These are phyloP conservation scores for Tolypocladium capitatum DNA, from an alignment of 2,329 filamentous ascomycete species.

Conservation along the genomic window DNA sequence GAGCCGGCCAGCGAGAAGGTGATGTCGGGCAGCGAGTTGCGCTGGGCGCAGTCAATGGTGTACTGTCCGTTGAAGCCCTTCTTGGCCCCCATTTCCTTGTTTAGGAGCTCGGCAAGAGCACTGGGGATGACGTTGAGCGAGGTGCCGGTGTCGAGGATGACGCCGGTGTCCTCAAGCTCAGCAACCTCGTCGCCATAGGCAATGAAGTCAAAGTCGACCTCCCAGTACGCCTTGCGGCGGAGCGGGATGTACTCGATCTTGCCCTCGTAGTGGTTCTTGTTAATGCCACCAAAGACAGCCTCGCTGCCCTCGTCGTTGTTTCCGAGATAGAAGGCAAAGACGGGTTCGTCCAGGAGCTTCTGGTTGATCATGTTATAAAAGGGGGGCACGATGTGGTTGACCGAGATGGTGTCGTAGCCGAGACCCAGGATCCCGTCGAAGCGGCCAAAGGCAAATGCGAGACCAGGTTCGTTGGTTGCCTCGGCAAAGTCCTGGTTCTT, in stretches of 20 bases:
- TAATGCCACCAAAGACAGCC: slow-evolving; percentile 78
- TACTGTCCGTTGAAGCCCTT: slow-evolving; percentile 98
- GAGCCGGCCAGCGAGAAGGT: slow-evolving; percentile 82
- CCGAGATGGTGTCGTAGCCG: slow-evolving; percentile 91
- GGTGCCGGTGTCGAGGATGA: slow-evolving; percentile 95
- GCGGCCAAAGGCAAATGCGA: slow-evolving; percentile 93
- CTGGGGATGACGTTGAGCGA: slow-evolving; percentile 91
- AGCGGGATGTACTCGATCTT: slow-evolving; percentile 88
- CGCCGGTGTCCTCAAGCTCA: slow-evolving; percentile 86
- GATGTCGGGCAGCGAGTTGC: slow-evolving; percentile 73
- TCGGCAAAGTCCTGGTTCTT: slow-evolving; percentile 91
- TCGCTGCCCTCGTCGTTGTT: slow-evolving; percentile 63
- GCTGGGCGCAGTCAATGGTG: slow-evolving; percentile 77
- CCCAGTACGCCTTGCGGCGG: slow-evolving; percentile 98
- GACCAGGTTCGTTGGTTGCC: slow-evolving; percentile 85
- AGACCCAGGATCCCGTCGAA: slow-evolving; percentile 96
- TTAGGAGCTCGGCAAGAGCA: slow-evolving; percentile 86
- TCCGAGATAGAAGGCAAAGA: slow-evolving; percentile 94
- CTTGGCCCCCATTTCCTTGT: slow-evolving; percentile 95
- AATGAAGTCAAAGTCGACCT: slow-evolving; percentile 91
- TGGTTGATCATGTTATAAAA: slow-evolving; percentile 96
- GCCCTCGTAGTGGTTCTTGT: slow-evolving; percentile 68
- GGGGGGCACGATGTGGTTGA: slow-evolving; percentile 85
- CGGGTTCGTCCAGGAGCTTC: slow-evolving; percentile 75
- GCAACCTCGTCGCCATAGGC: slow-evolving; percentile 75